These are phyloP conservation scores for Zizania palustris DNA, from an alignment of 202 grass and related monocot genomes.

Conservation along the genomic window DNA sequence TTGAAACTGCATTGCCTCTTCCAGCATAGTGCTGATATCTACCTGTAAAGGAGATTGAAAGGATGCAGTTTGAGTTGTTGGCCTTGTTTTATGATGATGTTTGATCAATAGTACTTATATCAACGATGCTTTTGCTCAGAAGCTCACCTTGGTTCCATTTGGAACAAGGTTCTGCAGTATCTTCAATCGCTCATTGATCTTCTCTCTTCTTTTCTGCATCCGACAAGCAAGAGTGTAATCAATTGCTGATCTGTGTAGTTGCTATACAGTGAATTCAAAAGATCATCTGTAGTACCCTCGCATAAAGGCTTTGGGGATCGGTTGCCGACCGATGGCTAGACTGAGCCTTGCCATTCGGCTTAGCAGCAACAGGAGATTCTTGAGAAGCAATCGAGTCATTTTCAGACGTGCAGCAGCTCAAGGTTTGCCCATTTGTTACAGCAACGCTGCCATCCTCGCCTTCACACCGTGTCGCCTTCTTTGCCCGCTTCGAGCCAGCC, in stretches of 20 bases:
- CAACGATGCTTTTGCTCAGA: conserved; percentile 29
- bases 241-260: conserved; percentile 25
- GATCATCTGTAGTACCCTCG: conserved; percentile 64
- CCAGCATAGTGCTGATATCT: conserved; percentile 93
- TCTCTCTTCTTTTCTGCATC: conserved; percentile 86
- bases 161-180: conserved; percentile 82
- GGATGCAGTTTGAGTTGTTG: conserved; percentile 2
- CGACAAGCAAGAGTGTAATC: conserved; percentile 33
- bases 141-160: conserved; percentile 84
- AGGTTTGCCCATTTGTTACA: conserved; percentile 43
- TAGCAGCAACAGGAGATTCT: conserved; percentile 38
- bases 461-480: conserved; percentile 37
- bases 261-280: conserved; percentile 13
- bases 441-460: conserved; percentile 38
- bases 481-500: conserved; percentile 43
- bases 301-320: conserved; percentile 86
- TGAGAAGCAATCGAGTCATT: conserved; percentile 53
- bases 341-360: conserved; percentile 49
- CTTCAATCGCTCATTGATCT: conserved; percentile 81
- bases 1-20: conserved; percentile 87
- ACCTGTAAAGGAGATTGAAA: conserved; percentile 52
- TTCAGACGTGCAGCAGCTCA: conserved; percentile 62
- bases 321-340: conserved; percentile 50
- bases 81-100: conserved; percentile 6
- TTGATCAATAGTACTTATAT: background rate